These are phyloP conservation scores for Hemisphaericaspora lyxosophila DNA, from an alignment of 1,139 yeast genomes.

Conservation along the genomic window DNA sequence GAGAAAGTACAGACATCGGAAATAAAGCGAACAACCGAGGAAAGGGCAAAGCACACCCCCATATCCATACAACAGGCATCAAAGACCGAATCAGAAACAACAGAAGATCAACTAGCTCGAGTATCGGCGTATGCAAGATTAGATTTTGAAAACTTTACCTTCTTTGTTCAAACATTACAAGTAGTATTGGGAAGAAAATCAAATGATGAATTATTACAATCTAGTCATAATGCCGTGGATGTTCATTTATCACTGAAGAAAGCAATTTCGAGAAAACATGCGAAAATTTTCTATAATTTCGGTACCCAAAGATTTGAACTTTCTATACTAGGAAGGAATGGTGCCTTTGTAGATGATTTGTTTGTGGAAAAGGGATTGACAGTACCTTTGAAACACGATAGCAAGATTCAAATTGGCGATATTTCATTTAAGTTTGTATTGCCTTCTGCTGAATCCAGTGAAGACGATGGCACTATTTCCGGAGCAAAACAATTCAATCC, in stretches of 20 bases:
- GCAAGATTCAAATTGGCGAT: slow-evolving; percentile 90
- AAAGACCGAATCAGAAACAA: slow-evolving; percentile 8
- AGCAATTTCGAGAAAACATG: slow-evolving; percentile 90
- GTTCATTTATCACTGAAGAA: slow-evolving; percentile 89
- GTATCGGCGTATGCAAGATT: slow-evolving; percentile 93
- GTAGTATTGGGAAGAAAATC: slow-evolving; percentile 88
- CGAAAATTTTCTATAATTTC: slow-evolving; percentile 91
- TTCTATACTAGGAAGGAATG: slow-evolving; percentile 88
- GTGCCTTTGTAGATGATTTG: slow-evolving; percentile 89
- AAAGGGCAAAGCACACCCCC: slow-evolving; percentile 5
- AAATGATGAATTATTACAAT: slow-evolving; percentile 59
- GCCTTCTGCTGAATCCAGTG: slow-evolving; percentile 51
- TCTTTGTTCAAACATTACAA: slow-evolving; percentile 93
- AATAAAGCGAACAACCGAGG: slow-evolving; percentile 1
- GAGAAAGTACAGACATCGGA: slow-evolving; percentile 1
- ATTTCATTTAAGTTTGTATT: slow-evolving; percentile 83
- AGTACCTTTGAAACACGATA: slow-evolving; percentile 75
- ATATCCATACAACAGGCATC: slow-evolving; percentile 21
- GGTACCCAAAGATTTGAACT: slow-evolving; percentile 92
- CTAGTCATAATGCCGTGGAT: slow-evolving; percentile 66
- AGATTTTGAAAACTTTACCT: slow-evolving; percentile 89
- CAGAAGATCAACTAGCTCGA: slow-evolving; percentile 35
- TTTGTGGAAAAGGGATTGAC: slow-evolving; percentile 90
- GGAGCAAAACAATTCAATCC: slow-evolving; percentile 48
- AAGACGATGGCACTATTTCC: slow-evolving; percentile 19